Evolutionary conservation across 345 rosid genomes (phyloP), one percentile per base, ranked within the genome.

Genomic region (Conringia planisiliqua): DNA sequence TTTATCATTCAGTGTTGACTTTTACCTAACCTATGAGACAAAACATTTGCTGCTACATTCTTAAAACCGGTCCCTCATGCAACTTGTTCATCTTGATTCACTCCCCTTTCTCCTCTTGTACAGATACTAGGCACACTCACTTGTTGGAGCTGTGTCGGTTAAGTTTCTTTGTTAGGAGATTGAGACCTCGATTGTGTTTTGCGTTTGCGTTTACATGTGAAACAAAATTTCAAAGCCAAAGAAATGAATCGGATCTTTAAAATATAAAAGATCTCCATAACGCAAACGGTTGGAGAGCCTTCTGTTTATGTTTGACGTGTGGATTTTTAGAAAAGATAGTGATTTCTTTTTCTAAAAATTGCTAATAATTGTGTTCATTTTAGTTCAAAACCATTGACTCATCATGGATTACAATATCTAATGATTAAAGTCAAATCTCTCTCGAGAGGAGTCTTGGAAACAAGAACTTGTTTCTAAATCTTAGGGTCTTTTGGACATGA

Each of bases 1-100:
- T 71, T 47, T 60, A 9, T 24, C 52, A 50, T 1, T 16, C 64
- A 59, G 9, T 58, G n/a, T 7, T 50, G 57, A 58, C 57, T 24
- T 78, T 3, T 72, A 57, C 48, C 73, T 60, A 66, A 78, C 68
- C 35, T 62, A 47, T 51, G 72, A 48, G 73, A 78, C 61, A 77
- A 42, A 64, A 64, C 72, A 36, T 50, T 59, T 65, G 72, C 67
- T 64, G 2, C 46, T 47, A 6, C n/a, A 64, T 56, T 71, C 48
- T 71, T 59, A 33, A 70, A 43, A 44, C 16, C 26, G 75, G 68
- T 47, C 75, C 60, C 67, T 46, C 54, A 26, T 47, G 72, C 63
- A 71, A 71, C 76, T 71, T 71, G 68, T 52, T 57, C 72, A 58
- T 71, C 68, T 71, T 62, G 71, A 36, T 76, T 35, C 60, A 43